Evolutionary conservation across 139 green algal genomes (phyloP).

Genomic region (Diplosphaera chodatii): DNA sequence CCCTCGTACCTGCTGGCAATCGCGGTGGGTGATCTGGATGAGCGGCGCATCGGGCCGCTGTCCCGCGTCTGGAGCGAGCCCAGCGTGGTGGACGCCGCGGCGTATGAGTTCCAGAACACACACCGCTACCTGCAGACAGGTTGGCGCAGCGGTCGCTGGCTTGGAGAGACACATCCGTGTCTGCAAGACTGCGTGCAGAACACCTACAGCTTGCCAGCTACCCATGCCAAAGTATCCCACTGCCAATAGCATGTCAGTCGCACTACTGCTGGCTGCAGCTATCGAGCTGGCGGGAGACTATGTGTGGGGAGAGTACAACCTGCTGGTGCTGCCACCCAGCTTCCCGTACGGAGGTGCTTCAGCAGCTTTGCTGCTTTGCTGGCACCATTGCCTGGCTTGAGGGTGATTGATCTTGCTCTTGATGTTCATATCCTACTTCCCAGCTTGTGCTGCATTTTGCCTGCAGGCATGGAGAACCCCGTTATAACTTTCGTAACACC

Average conservation of each 20-base stretch:
- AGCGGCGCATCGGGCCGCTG: conserved; percentile 39
- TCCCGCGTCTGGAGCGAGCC: conserved; percentile 78
- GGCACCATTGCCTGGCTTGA: too few species aligned
- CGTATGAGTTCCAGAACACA: conserved; percentile 86
- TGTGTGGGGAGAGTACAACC: conserved; percentile 87
- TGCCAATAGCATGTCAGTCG: not conserved
- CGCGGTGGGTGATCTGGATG: conserved; percentile 74
- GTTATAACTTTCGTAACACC: conserved; percentile 87
- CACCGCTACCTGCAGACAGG: conserved; percentile 63
- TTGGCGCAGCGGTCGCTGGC: conserved; percentile 8
- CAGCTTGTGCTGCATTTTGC: not conserved
- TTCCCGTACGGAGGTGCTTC: conserved; percentile 66
- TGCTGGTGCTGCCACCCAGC: conserved; percentile 85
- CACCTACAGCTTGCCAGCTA: too few species aligned
- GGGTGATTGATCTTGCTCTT: too few species aligned
- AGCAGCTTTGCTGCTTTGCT: not conserved
- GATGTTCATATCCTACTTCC: too few species aligned
- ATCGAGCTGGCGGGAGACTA: conserved; percentile 83
- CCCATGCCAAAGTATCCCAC: not conserved
- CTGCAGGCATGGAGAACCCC: conserved; percentile 83
- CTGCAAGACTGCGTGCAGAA: too few species aligned
- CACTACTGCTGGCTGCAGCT: conserved; percentile 26
- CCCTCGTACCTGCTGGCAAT: conserved; percentile 90
- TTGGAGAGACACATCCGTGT: too few species aligned
- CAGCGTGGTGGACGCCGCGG: conserved; percentile 66